These are phyloP conservation scores for Salisapilia sapeloensis DNA, from an alignment of 352 stramenopile species.

Conservation along the genomic window DNA sequence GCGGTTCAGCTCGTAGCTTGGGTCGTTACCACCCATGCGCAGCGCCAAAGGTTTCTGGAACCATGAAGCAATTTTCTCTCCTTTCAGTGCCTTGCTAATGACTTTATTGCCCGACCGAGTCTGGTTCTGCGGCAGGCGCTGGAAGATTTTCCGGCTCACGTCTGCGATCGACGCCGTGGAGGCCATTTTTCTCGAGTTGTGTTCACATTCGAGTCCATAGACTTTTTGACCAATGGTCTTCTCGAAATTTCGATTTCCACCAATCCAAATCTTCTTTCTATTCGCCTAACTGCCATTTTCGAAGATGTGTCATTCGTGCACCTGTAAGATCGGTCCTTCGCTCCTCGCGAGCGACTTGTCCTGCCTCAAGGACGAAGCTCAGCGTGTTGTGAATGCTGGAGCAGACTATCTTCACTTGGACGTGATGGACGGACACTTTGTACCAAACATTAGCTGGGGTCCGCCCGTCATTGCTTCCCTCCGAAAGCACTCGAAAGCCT, in stretches of 20 bases:
- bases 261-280: slow-evolving; percentile 1
- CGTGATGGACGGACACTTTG: slow-evolving; percentile 98
- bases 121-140: slow-evolving; percentile 70
- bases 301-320: slow-evolving; percentile 65
- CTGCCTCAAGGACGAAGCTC: slow-evolving; percentile 82
- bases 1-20: slow-evolving; percentile 74
- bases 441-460: slow-evolving; percentile 95
- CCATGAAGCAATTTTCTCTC: slow-evolving; percentile 72
- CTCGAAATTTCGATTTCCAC: no score
- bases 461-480: slow-evolving; percentile 91
- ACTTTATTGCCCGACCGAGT: slow-evolving; percentile 75
- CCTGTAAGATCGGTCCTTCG: slow-evolving; percentile 85
- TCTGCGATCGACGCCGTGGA: slow-evolving; percentile 43
- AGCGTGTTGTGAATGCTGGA: slow-evolving; percentile 78
- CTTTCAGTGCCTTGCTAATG: slow-evolving; percentile 79
- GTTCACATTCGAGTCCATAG: neutral
- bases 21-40: slow-evolving; percentile 62
- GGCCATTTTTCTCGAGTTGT: slow-evolving; percentile 7
- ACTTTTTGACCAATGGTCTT: neutral
- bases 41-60: slow-evolving; percentile 72
- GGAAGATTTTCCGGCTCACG: slow-evolving; percentile 76
- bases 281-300: slow-evolving; percentile 1
- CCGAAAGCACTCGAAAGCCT: slow-evolving; percentile 70
- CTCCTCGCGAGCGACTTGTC: slow-evolving; percentile 91
- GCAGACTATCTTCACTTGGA: slow-evolving; percentile 96